phyloP scores from a whole-genome alignment of 1,284 basidiomycete species.

The Ceratobasidium sp. region DNA sequence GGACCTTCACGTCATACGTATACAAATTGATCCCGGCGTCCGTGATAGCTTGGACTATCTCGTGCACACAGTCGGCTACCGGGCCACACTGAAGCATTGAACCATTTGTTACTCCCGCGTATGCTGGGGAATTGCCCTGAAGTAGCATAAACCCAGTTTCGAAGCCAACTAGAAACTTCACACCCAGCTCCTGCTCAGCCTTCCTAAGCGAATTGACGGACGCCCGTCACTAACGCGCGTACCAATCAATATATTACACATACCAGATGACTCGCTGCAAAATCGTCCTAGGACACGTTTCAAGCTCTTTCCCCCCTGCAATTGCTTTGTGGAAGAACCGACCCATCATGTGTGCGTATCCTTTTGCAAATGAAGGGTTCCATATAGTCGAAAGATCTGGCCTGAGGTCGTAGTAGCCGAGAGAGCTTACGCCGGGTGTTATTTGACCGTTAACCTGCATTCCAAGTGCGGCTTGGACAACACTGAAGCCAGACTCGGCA shows the following conservation, averaged over 20 bases:
- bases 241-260: slow-evolving; percentile 47
- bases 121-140: slow-evolving; percentile 53
- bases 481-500: slow-evolving; percentile 62
- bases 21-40: slow-evolving; percentile 63
- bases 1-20: slow-evolving; percentile 70
- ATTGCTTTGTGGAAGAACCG: slow-evolving; percentile 69
- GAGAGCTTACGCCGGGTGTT: slow-evolving; percentile 56
- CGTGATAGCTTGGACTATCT: slow-evolving; percentile 63
- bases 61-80: slow-evolving; percentile 54
- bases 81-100: slow-evolving; percentile 54
- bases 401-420: slow-evolving; percentile 67
- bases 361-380: slow-evolving; percentile 64
- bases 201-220: slow-evolving; percentile 49
- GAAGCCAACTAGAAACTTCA: slow-evolving; percentile 71
- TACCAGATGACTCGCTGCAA: slow-evolving; percentile 64
- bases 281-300: slow-evolving; percentile 66
- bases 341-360: slow-evolving; percentile 69
- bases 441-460: slow-evolving; percentile 55
- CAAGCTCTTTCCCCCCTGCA: slow-evolving; percentile 54
- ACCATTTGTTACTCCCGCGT: slow-evolving; percentile 60
- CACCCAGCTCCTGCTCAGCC: slow-evolving; percentile 55
- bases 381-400: slow-evolving; percentile 66
- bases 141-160: slow-evolving; percentile 75
- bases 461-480: slow-evolving; percentile 62
- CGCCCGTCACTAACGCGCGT: background rate